Percentiles rank a stretch among this genome's conserved stretches.
These are phyloP conservation scores for Piper betle DNA, from an alignment of 164 flowering plant species.

Conservation along the genomic window DNA sequence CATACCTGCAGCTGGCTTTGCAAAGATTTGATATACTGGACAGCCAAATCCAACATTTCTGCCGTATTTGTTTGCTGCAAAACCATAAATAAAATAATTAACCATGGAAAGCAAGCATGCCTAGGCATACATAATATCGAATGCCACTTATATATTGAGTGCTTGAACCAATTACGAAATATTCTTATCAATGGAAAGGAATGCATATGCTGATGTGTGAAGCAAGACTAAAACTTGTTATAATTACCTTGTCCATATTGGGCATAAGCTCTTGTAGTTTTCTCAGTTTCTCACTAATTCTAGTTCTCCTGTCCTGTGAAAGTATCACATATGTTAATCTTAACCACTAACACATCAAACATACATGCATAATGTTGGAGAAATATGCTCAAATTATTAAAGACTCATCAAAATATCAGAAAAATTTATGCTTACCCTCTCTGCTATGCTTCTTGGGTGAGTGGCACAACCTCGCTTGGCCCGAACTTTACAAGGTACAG, in stretches of 20 bases:
- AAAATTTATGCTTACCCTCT: constrained; percentile 15
- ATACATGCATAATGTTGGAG: too few species aligned
- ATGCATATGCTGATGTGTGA: not conserved
- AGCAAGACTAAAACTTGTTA: too few species aligned
- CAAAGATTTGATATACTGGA: constrained; percentile 75
- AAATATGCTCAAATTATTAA: too few species aligned
- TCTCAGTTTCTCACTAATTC: constrained; percentile 73
- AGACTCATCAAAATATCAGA: too few species aligned
- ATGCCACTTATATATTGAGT: too few species aligned
- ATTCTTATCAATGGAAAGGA: too few species aligned
- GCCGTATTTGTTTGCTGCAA: constrained; percentile 89
- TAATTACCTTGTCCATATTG: constrained; percentile 97
- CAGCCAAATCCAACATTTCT: constrained; percentile 93
- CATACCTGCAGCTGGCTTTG: constrained; percentile 65
- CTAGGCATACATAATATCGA: too few species aligned
- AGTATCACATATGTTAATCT: too few species aligned
- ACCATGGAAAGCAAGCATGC: too few species aligned
- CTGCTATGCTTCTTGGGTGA: constrained; percentile 50
- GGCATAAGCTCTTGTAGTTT: constrained; percentile 92
- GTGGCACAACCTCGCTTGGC: constrained; percentile 89
- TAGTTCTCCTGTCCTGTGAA: constrained; percentile 71
- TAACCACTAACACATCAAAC: too few species aligned
- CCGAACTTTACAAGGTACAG: constrained; percentile 72
- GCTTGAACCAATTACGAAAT: too few species aligned
- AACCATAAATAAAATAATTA: not conserved